Conservation (phyloP, 1,139 yeast genomes). For the Wickerhamomyces sp. region DNA sequence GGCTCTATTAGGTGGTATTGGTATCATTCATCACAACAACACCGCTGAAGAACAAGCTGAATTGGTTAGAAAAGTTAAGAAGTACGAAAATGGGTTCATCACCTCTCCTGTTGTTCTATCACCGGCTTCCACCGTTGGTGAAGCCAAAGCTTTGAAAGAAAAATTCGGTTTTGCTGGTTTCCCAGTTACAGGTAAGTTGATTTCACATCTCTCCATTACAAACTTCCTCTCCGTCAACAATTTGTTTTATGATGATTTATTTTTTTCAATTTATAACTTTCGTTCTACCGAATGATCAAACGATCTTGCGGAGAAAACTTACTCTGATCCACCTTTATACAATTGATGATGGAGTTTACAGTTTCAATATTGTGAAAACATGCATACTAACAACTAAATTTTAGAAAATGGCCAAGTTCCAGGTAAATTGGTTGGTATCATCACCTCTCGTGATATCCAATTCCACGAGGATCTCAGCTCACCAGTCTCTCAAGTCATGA, state of each 20-base stretch:
- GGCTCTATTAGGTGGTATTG: conserved; percentile 99
- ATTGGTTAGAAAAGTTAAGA: conserved; percentile 95
- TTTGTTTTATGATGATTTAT: conserved; percentile 54
- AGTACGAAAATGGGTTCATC: conserved; percentile 95
- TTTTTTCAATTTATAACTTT: conserved; percentile 67
- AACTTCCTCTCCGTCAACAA: background rate
- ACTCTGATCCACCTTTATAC: conserved; percentile 31
- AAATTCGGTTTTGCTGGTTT: conserved; percentile 90
- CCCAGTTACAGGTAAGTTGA: conserved; percentile 97
- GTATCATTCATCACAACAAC: conserved; percentile 97
- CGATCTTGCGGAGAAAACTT: conserved; percentile 88
- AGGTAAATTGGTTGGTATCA: conserved; percentile 89
- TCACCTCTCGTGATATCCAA: conserved; percentile 96
- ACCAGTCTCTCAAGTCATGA: conserved; percentile 77
- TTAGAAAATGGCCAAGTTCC: conserved; percentile 81
- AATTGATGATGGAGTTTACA: background rate
- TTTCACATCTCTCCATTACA: conserved; percentile 7
- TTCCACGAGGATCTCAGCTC: conserved; percentile 73
- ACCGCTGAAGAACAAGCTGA: conserved; percentile 96
- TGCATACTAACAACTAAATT: conserved; percentile 16
- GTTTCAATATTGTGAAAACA: background rate
- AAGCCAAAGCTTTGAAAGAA: conserved; percentile 67
- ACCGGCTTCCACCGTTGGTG: conserved; percentile 73
- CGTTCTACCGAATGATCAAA: conserved; percentile 99
- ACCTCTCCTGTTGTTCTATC: conserved; percentile 86